These are phyloP conservation scores for Lathyrus oleraceus DNA, from an alignment of 306 rosid species.

Conservation along the genomic window DNA sequence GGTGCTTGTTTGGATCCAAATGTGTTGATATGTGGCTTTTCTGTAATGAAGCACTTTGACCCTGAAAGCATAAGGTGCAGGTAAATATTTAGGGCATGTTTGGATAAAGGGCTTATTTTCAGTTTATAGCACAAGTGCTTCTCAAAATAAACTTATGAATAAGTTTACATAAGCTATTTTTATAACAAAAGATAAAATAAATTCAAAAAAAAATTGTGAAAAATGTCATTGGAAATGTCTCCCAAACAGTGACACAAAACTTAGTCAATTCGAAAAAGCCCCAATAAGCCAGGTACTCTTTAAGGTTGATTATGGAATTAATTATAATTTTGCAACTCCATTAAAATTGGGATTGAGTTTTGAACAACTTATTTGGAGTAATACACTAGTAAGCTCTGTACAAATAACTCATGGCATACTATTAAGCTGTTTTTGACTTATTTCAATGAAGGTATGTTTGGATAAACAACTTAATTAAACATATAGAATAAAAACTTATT, in stretches of 20 bases:
- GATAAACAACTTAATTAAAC: background rate
- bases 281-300: background rate
- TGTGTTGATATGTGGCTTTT: constrained; percentile 48
- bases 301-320: background rate
- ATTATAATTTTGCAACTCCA: background rate
- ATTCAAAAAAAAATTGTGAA: no score
- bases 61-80: constrained; percentile 48
- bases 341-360: background rate
- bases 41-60: constrained; percentile 50
- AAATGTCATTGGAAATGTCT: no score
- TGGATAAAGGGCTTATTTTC: no score
- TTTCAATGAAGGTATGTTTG: background rate
- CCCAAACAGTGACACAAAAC: no score
- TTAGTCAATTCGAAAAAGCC: no score
- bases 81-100: background rate
- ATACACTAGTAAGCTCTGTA: background rate
- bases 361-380: background rate
- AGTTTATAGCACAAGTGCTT: no score
- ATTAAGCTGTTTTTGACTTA: background rate
- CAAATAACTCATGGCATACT: background rate
- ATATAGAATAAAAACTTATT: background rate
- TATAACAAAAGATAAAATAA: no score
- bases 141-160: no score
- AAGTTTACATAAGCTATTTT: no score
- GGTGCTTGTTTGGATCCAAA: constrained; percentile 44